These are phyloP conservation scores for Leucocoprinus leucothites DNA, from an alignment of 768 basidiomycete genomes.

Conservation along the genomic window DNA sequence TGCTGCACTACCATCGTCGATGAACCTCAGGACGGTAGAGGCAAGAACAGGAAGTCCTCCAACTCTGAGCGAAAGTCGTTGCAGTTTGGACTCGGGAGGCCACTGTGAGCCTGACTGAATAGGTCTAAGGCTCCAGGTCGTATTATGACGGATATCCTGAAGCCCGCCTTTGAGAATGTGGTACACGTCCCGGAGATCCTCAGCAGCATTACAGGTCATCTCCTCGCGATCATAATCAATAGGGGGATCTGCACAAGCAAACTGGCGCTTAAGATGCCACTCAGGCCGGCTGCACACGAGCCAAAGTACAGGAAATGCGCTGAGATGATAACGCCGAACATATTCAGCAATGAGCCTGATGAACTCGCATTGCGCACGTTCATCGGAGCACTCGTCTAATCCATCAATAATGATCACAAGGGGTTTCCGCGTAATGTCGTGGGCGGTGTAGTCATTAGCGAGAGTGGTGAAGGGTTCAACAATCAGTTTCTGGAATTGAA, in stretches of 20 bases:
- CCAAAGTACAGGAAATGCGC: neutral
- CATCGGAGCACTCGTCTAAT: neutral
- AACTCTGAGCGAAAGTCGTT: neutral
- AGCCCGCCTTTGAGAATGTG: neutral
- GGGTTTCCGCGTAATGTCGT: neutral
- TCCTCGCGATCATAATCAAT: neutral
- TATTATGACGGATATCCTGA: neutral
- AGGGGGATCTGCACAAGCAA: neutral
- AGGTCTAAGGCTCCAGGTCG: neutral
- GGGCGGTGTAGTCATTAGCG: no score
- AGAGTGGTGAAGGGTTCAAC: neutral
- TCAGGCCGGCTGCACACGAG: neutral
- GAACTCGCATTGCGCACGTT: neutral
- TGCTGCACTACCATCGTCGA: neutral
- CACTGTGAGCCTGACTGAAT: neutral
- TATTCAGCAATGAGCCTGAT: neutral
- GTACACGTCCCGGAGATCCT: neutral
- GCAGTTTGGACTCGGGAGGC: neutral
- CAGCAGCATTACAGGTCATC: neutral
- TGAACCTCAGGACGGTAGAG: neutral
- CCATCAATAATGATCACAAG: constrained; percentile 3
- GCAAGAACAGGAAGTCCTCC: neutral
- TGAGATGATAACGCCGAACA: neutral
- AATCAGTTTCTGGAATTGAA: neutral
- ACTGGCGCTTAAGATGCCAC: neutral